Conservation (phyloP, 345 rosid species). For the Eucalyptus erythrocorys region DNA sequence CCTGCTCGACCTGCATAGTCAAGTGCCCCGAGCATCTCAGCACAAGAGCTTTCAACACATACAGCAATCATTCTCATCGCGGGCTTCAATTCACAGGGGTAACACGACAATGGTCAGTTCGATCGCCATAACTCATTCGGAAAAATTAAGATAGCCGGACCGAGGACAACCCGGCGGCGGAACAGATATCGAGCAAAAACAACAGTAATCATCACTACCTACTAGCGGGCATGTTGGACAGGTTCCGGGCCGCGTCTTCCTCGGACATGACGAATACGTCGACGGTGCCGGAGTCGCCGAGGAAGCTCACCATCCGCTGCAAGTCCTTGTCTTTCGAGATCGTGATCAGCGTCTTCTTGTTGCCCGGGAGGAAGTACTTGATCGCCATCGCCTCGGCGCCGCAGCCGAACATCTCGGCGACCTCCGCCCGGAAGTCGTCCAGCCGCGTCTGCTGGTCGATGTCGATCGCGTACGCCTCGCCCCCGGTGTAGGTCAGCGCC, state of each 20-base stretch:
- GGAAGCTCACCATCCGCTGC: conserved; percentile 65
- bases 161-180: background rate
- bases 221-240: conserved; percentile 60
- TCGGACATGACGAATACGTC: conserved; percentile 58
- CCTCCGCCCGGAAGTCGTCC: conserved; percentile 57
- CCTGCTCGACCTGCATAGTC: conserved; percentile 53
- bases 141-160: background rate
- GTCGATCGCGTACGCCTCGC: conserved; percentile 81
- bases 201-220: conserved; percentile 25
- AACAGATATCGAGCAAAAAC: background rate
- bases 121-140: background rate
- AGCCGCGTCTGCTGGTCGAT: conserved; percentile 49
- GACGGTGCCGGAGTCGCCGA: conserved; percentile 50
- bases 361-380: conserved; percentile 87
- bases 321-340: conserved; percentile 89
- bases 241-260: conserved; percentile 38
- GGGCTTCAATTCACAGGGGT: background rate
- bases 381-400: conserved; percentile 40
- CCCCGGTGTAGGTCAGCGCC: conserved; percentile 55
- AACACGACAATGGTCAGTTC: background rate
- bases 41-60: background rate
- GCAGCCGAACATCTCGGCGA: conserved; percentile 67
- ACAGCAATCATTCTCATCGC: background rate
- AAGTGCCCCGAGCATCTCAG: background rate
- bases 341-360: conserved; percentile 79